A percentile compares a stretch with the other conserved stretches of the same genome.
These are phyloP conservation scores for Phytomonas sp. DNA, from an alignment of 208 protist genomes.

Conservation along the genomic window DNA sequence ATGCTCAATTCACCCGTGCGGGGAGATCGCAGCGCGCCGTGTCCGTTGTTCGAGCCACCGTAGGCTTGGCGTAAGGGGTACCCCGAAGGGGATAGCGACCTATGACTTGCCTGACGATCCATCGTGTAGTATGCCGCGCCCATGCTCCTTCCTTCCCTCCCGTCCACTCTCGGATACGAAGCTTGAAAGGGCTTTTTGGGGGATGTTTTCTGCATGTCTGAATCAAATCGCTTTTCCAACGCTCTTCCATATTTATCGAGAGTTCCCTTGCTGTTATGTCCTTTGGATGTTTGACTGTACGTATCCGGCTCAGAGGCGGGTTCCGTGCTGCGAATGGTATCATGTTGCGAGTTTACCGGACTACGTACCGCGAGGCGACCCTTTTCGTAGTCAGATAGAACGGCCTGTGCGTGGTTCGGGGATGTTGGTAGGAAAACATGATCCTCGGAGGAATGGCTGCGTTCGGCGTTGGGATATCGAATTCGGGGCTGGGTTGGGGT, in stretches of 20 bases:
- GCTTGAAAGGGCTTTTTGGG: neutral
- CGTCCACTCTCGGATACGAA: neutral
- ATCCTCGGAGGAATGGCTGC: neutral
- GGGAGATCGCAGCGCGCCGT: neutral
- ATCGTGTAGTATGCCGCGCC: neutral
- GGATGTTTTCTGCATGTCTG: neutral
- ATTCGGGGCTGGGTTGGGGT: neutral
- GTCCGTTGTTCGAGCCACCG: neutral
- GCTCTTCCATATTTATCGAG: neutral
- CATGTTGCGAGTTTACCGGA: neutral
- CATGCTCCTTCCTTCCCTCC: neutral
- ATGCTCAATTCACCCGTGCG: neutral
- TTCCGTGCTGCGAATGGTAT: neutral
- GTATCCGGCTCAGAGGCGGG: neutral
- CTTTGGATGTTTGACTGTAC: neutral
- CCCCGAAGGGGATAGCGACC: neutral
- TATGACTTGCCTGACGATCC: neutral
- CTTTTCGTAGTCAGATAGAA: neutral
- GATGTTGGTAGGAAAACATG: neutral
- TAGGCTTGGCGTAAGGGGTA: neutral
- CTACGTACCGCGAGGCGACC: neutral
- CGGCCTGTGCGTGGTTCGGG: neutral
- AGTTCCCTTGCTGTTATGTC: neutral
- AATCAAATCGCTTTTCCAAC: neutral
- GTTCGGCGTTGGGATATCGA: neutral